Base-by-base conservation (phyloP, 2,329 filamentous ascomycete species). In the Claviceps pusilla region DNA sequence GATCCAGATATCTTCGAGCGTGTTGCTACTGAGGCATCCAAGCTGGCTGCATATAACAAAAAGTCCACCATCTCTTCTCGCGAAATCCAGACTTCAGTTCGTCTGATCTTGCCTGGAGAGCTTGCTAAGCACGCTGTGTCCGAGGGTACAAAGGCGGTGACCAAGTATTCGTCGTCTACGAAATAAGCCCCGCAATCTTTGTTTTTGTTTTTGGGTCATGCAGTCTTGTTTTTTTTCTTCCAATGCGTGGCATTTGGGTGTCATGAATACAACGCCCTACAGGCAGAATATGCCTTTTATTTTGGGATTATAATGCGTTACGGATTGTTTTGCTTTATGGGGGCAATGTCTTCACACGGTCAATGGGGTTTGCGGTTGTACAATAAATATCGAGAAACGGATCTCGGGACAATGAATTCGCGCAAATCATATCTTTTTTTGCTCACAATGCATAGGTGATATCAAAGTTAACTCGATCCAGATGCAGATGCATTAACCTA, bases 11-110 rank as follows among this genome's bases (percentile, higher is more conserved):
- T 98, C 72, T 98, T 98, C 73, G 93, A 98, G 85, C 90, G 93
- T 66, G 91, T 98, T 65, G 93, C 93, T 61, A 96, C 93, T 57
- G 93, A 98, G 77, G 93, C 93, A 52, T 95, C 89, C 71, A 98
- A 98, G 86, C 86, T 98, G 58, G 93, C 93, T 64, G 93, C 93
- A 60, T 98, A 98, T 82, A 98, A 98, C 86, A 98, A 97, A 87
- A 98, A 98, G 83, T 97, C 91, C 52, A 98, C 93, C 71, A 98
- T 98, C 76, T 97, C 91, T 54, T 97, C 93, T 63, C 87, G 93
- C 69, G 93, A 98, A 78, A 98, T 98, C 71, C 93, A 98, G 82
- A 98, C 93, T 65, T 96, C 93, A 64, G 93, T 98, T 65, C 87
- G 93, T 63, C 84, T 98, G 59, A 98, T 98, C 76, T 86, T 98